These are phyloP conservation scores for Parafenestella ontariensis DNA, from an alignment of 2,329 filamentous ascomycete species.

Conservation along the genomic window DNA sequence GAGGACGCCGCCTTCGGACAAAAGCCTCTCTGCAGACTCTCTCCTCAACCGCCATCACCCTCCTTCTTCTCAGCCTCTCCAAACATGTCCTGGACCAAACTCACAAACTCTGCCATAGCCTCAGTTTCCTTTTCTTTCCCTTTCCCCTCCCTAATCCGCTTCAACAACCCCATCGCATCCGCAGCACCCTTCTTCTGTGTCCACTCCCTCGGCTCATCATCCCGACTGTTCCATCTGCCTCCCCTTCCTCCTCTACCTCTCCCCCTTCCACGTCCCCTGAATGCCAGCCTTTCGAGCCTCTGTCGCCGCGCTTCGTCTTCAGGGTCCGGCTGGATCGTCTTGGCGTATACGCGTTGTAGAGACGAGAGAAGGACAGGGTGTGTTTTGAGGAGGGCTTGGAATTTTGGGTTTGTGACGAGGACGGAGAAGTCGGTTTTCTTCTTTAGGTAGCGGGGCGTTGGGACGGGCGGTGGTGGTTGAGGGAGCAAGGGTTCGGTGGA, in stretches of 20 bases:
- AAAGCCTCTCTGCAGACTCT: neutral
- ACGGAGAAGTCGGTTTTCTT: slow-evolving; percentile 40
- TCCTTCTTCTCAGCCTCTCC: slow-evolving; percentile 10
- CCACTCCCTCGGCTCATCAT: slow-evolving; percentile 27
- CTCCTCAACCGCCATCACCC: slow-evolving; percentile 6
- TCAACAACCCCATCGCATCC: slow-evolving; percentile 38
- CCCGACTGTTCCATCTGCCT: slow-evolving; percentile 18
- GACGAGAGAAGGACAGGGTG: slow-evolving; percentile 32
- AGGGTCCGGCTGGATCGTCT: slow-evolving; percentile 42
- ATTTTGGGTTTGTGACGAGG: slow-evolving; percentile 37
- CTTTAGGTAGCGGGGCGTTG: slow-evolving; percentile 40
- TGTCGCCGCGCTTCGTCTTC: slow-evolving; percentile 27
- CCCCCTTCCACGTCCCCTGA: slow-evolving; percentile 24
- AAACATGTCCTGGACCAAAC: slow-evolving; percentile 35
- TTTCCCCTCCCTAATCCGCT: slow-evolving; percentile 32
- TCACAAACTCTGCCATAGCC: slow-evolving; percentile 52
- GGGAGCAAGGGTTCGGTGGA: slow-evolving; percentile 19
- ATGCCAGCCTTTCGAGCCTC: slow-evolving; percentile 21
- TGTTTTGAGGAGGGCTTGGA: slow-evolving; percentile 34
- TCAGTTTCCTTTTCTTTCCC: slow-evolving; percentile 44
- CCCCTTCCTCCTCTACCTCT: slow-evolving; percentile 29
- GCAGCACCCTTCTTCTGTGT: slow-evolving; percentile 41
- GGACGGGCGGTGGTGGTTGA: slow-evolving; percentile 35
- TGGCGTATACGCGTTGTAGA: slow-evolving; percentile 43
- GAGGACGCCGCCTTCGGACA: neutral